Evolutionary conservation across 768 basidiomycete genomes (phyloP).

Genomic region (Lactifluus rugatus): DNA sequence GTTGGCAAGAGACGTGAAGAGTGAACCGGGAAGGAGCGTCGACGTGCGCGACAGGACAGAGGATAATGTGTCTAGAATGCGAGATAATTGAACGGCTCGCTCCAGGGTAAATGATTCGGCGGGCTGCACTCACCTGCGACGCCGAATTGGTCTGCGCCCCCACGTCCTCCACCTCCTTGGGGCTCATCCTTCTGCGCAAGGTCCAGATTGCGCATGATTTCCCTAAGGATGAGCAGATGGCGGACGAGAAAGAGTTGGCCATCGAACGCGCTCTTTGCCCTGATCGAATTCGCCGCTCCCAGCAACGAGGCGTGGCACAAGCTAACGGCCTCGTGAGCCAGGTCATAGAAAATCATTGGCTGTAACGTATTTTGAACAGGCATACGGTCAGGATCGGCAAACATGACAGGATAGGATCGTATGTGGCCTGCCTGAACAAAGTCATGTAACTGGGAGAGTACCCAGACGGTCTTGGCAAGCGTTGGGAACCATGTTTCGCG

Average conservation of each 20-base stretch:
- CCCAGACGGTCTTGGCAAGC: no score
- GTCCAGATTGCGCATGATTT: conserved; percentile 72
- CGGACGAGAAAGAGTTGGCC: conserved; percentile 82
- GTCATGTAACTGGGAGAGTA: conserved; percentile 79
- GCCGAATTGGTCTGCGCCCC: conserved; percentile 36
- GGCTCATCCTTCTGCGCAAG: conserved; percentile 39
- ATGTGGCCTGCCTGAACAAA: conserved; percentile 69
- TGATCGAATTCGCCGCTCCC: conserved; percentile 57
- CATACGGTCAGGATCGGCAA: neutral
- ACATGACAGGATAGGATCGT: no score
- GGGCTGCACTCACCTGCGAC: conserved; percentile 42
- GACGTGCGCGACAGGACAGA: conserved; percentile 53
- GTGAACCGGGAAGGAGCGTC: conserved; percentile 51
- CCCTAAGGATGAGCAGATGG: conserved; percentile 86
- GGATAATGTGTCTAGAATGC: conserved; percentile 41
- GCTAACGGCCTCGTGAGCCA: conserved; percentile 85
- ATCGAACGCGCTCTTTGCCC: conserved; percentile 47
- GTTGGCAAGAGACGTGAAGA: conserved; percentile 67
- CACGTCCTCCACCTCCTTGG: conserved; percentile 25
- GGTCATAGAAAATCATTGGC: conserved; percentile 92
- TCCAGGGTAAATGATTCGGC: neutral
- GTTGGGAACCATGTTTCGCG: conserved; percentile 92
- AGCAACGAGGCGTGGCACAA: conserved; percentile 77
- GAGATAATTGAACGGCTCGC: neutral
- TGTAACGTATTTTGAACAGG: conserved; percentile 27